Conservation (phyloP, 805 yeast species). For the Jamesozyma lodderae region DNA sequence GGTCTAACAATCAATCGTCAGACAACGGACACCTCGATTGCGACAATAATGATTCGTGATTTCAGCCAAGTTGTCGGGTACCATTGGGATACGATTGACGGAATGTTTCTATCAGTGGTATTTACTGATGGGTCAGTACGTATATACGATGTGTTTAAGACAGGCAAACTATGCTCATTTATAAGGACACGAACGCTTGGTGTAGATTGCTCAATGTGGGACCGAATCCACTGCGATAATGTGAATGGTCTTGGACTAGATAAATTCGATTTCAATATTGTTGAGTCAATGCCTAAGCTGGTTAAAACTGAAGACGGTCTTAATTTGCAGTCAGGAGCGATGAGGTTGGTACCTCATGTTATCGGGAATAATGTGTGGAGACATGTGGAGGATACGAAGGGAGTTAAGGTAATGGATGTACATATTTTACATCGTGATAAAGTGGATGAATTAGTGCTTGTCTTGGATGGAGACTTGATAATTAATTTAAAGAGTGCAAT, state of each 20-base stretch:
- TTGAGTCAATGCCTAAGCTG: neutral
- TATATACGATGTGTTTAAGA: constrained; percentile 36
- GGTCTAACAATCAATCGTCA: constrained; percentile 12
- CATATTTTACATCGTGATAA: constrained; percentile 12
- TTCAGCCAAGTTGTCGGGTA: constrained; percentile 9
- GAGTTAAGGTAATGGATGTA: constrained; percentile 11
- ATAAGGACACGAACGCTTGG: constrained; percentile 8
- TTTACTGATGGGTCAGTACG: constrained; percentile 39
- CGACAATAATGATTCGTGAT: constrained; percentile 17
- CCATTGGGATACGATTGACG: constrained; percentile 21
- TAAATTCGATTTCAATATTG: neutral
- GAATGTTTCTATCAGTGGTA: constrained; percentile 38
- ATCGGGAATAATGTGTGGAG: neutral
- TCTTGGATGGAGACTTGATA: constrained; percentile 17
- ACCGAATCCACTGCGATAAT: constrained; percentile 7
- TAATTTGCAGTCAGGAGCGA: constrained; percentile 5
- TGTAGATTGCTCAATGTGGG: constrained; percentile 3
- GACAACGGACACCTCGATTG: constrained; percentile 15
- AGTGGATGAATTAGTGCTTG: constrained; percentile 7
- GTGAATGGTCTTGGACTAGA: too few species aligned
- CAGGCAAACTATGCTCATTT: constrained; percentile 20
- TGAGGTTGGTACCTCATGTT: too few species aligned
- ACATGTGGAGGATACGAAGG: neutral
- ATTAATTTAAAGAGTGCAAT: neutral
- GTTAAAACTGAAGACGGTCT: too few species aligned